Conservation (phyloP, 352 stramenopile species). For the Pythium pyrilobum region DNA sequence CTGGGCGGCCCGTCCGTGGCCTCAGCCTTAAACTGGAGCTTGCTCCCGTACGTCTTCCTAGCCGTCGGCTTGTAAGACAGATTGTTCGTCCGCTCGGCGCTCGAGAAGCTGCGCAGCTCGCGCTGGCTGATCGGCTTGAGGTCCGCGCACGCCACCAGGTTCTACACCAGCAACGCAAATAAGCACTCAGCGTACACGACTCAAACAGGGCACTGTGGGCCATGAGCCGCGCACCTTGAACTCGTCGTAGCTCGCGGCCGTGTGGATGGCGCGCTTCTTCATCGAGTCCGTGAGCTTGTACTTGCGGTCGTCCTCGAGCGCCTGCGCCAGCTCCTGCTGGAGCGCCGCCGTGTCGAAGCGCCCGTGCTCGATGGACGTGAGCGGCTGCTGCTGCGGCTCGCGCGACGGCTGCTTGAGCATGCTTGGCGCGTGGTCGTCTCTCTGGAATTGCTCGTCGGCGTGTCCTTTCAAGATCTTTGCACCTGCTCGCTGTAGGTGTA, state of each 20-base stretch:
- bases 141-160: conserved; percentile 78
- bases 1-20: conserved; percentile 25
- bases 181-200: background rate
- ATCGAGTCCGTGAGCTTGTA: conserved; percentile 84
- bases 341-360: conserved; percentile 69
- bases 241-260: conserved; percentile 77
- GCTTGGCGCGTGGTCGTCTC: background rate
- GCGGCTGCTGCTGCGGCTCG: conserved; percentile 17
- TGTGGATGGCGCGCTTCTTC: conserved; percentile 88
- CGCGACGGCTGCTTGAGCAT: conserved; percentile 25
- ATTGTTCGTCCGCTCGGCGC: conserved; percentile 48
- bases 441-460: background rate
- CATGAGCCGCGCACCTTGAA: conserved; percentile 51
- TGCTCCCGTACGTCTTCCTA: conserved; percentile 23
- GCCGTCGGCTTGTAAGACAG: conserved; percentile 39
- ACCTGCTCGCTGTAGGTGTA: conserved; percentile 10
- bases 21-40: conserved; percentile 22
- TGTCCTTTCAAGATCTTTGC: conserved; percentile 23
- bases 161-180: conserved; percentile 29
- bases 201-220: background rate
- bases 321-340: conserved; percentile 61
- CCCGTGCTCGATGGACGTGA: conserved; percentile 76
- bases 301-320: conserved; percentile 73
- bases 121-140: conserved; percentile 75
- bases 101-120: conserved; percentile 59